Conservation (phyloP, 768 basidiomycete genomes). For the Rhodotorula toruloides region DNA sequence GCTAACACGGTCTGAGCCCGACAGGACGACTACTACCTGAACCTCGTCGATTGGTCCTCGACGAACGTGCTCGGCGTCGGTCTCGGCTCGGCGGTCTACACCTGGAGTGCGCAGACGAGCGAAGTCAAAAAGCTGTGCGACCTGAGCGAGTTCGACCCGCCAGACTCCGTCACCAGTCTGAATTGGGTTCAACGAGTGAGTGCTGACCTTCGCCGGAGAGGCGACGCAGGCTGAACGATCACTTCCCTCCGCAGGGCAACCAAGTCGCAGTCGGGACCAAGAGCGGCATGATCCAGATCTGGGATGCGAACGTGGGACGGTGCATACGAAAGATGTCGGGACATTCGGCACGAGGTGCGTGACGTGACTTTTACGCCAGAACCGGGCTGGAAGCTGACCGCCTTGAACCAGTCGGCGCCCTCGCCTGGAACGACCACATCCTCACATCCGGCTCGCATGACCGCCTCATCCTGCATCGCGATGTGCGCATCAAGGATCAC, state of each 20-base stretch:
- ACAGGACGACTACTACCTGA: conserved; percentile 91
- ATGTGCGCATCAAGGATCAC: conserved; percentile 68
- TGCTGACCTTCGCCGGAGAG: conserved; percentile 3
- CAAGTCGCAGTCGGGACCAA: conserved; percentile 89
- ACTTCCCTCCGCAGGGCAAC: conserved; percentile 54
- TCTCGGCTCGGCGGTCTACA: conserved; percentile 83
- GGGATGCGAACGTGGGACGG: conserved; percentile 74
- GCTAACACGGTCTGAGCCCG: neutral
- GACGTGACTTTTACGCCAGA: neutral
- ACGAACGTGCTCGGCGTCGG: conserved; percentile 94
- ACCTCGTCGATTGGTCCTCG: conserved; percentile 93
- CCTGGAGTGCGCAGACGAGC: conserved; percentile 94
- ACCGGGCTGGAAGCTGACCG: neutral
- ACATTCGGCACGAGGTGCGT: conserved; percentile 62
- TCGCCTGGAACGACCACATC: conserved; percentile 87
- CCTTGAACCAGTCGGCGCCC: conserved; percentile 61
- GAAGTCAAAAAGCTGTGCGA: conserved; percentile 89
- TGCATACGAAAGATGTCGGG: conserved; percentile 78
- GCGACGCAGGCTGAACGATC: no score
- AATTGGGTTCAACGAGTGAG: conserved; percentile 80
- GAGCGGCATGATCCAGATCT: conserved; percentile 82
- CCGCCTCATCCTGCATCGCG: conserved; percentile 81
- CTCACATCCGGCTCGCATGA: conserved; percentile 88
- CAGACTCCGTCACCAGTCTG: conserved; percentile 75
- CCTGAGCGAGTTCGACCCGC: conserved; percentile 49